Percentiles rank a stretch among this genome's conserved stretches.
These are phyloP conservation scores for Ceriops decandra DNA, from an alignment of 345 rosid species.

Conservation along the genomic window DNA sequence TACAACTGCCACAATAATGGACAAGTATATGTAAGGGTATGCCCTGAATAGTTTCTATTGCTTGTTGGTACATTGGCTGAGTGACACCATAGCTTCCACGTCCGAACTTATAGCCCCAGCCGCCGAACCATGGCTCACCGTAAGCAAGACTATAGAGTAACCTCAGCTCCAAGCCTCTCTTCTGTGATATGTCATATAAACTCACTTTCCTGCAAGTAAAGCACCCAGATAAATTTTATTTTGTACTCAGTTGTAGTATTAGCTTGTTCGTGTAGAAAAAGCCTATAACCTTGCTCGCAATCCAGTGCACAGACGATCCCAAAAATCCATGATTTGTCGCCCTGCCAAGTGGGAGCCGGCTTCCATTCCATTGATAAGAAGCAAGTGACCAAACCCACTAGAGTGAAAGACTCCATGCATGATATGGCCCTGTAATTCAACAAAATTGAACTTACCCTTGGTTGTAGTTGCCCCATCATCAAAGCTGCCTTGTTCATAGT, in stretches of 20 bases:
- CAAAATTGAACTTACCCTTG: conserved; percentile 42
- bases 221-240: background rate
- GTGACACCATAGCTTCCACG: conserved; percentile 75
- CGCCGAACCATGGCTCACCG: conserved; percentile 76
- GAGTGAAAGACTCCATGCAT: conserved; percentile 88
- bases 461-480: conserved; percentile 26
- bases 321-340: conserved; percentile 70
- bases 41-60: conserved; percentile 62
- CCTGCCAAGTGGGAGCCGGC: conserved; percentile 65
- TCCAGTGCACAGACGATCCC: conserved; percentile 83
- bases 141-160: conserved; percentile 66
- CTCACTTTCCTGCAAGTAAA: conserved; percentile 64
- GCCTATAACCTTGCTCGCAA: conserved; percentile 64
- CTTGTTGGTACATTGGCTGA: conserved; percentile 59
- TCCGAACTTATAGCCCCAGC: conserved; percentile 77
- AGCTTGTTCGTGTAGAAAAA: background rate
- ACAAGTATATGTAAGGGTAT: conserved; percentile 55
- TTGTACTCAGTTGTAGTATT: background rate
- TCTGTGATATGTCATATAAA: conserved; percentile 59
- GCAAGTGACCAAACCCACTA: conserved; percentile 87
- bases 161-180: conserved; percentile 77
- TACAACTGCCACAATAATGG: conserved; percentile 37
- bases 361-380: conserved; percentile 66
- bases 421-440: conserved; percentile 49
- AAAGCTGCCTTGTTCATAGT: conserved; percentile 22